Conservation (phyloP, 2,329 filamentous ascomycete species). For the Biscogniauxia sp. region DNA sequence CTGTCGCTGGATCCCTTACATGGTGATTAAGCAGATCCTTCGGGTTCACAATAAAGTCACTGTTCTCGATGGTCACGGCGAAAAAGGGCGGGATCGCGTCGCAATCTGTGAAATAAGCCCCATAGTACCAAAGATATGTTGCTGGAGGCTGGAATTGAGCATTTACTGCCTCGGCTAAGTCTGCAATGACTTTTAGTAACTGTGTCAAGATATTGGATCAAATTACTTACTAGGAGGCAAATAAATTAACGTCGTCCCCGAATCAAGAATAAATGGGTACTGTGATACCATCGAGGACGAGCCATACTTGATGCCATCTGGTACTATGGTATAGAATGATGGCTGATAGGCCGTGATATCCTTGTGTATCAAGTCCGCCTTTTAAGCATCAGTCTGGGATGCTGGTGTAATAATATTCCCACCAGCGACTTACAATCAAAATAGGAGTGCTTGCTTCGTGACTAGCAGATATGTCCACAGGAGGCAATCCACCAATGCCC, state of each 20-base stretch:
- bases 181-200: constrained; percentile 24
- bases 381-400: not conserved
- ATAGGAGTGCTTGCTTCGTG: constrained; percentile 36
- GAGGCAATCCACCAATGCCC: constrained; percentile 46
- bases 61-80: constrained; percentile 43
- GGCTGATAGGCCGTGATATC: constrained; percentile 41
- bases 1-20: constrained; percentile 42
- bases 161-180: constrained; percentile 48
- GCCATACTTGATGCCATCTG: constrained; percentile 46
- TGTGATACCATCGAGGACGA: constrained; percentile 40
- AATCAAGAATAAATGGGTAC: constrained; percentile 52
- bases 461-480: constrained; percentile 31
- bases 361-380: constrained; percentile 43
- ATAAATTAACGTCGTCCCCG: constrained; percentile 50
- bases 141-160: constrained; percentile 45
- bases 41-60: constrained; percentile 47
- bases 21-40: constrained; percentile 46
- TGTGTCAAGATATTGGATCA: not conserved
- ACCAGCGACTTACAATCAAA: constrained; percentile 40
- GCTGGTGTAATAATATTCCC: not conserved
- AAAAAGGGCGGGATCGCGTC: constrained; percentile 45
- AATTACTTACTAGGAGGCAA: constrained; percentile 45
- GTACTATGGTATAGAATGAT: constrained; percentile 53
- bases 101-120: constrained; percentile 48
- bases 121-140: constrained; percentile 46